Percentiles rank a stretch among this genome's conserved stretches.
phyloP scores from a whole-genome alignment of 2,329 filamentous ascomycete species.

The Byssochlamys sp. region DNA sequence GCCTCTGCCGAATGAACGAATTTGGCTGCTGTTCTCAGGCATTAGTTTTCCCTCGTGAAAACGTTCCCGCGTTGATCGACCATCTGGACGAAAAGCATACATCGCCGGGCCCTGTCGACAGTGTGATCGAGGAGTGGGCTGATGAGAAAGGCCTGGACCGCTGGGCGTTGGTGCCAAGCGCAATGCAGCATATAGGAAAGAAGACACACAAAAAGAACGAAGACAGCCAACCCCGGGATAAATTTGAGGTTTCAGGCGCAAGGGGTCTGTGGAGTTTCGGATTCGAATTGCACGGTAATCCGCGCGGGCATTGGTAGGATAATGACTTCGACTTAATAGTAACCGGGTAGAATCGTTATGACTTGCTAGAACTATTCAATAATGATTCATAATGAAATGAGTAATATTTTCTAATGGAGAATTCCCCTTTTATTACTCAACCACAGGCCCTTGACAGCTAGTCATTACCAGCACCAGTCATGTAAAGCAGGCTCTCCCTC shows the following conservation, averaged over 20 bases:
- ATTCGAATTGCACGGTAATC: neutral
- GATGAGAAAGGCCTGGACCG: neutral
- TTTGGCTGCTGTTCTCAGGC: slow-evolving; percentile 39
- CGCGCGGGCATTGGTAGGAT: neutral
- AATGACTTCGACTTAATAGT: neutral
- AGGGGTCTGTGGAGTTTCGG: neutral
- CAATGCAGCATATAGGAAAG: neutral
- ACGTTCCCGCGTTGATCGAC: neutral
- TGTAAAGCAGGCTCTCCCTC: no score
- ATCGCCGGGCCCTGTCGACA: neutral
- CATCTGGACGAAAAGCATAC: neutral
- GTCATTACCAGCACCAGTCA: no score
- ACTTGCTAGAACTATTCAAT: neutral
- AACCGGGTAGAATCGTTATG: neutral
- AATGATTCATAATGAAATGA: neutral
- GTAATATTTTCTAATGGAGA: neutral
- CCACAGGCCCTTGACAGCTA: no score
- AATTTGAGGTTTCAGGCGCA: neutral
- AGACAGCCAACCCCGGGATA: neutral
- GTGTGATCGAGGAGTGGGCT: neutral
- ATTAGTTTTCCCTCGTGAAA: slow-evolving; percentile 32
- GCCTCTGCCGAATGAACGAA: slow-evolving; percentile 33
- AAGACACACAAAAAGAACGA: neutral
- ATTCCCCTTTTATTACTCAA: neutral
- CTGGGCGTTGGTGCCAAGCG: neutral